A percentile compares a stretch with the other conserved stretches of the same genome.
phyloP scores from a whole-genome alignment of 805 yeast genomes.

The Lipomyces sp. region DNA sequence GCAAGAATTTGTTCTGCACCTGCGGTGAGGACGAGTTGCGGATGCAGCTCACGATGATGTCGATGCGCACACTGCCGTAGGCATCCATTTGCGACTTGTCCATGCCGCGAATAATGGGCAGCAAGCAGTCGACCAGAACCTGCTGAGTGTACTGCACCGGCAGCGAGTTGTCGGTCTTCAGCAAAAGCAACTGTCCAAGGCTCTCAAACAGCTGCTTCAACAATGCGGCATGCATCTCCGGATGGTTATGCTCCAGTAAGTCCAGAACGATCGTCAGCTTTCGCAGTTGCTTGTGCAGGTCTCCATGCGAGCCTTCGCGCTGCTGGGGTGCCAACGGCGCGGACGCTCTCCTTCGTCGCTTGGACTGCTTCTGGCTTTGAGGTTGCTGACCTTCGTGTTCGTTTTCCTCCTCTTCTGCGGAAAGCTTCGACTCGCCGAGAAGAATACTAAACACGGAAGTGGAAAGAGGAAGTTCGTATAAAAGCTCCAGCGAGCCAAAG shows the following conservation, averaged over 20 bases:
- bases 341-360: conserved; percentile 68
- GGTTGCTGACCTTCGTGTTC: neutral
- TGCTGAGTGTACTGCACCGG: conserved; percentile 92
- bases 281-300: conserved; percentile 38
- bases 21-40: conserved; percentile 89
- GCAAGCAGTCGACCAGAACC: conserved; percentile 81
- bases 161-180: conserved; percentile 86
- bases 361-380: conserved; percentile 50
- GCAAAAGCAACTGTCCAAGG: conserved; percentile 46
- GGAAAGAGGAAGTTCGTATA: conserved; percentile 29
- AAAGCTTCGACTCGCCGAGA: conserved; percentile 8
- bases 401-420: neutral
- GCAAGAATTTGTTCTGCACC: conserved; percentile 81
- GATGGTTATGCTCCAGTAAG: conserved; percentile 55
- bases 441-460: conserved; percentile 48
- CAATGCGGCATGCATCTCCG: conserved; percentile 32
- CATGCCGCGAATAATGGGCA: conserved; percentile 54
- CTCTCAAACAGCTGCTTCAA: conserved; percentile 39
- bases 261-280: conserved; percentile 75
- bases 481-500: neutral
- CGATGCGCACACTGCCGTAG: conserved; percentile 75
- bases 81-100: conserved; percentile 48
- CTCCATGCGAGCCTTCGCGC: no score
- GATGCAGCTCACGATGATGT: conserved; percentile 84
- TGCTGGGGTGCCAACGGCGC: conserved; percentile 53